Conservation (phyloP, 2,329 filamentous ascomycete genomes). For the Chalaropsis ovoidea region DNA sequence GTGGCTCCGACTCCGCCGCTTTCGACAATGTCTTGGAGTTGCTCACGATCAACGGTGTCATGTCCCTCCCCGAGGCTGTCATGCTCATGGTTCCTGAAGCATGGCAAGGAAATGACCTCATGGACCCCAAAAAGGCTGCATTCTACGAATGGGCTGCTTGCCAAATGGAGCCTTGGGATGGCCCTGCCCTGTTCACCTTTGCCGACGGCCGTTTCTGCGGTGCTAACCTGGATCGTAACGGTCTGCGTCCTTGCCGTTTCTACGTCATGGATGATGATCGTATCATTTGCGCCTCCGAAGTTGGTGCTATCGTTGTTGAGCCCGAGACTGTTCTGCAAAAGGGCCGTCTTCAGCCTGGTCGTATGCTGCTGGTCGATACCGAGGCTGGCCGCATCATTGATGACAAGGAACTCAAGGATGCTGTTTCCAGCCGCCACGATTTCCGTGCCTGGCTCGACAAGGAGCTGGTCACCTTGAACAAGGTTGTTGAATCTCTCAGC, state of each 20-base stretch:
- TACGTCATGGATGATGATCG: constrained; percentile 95
- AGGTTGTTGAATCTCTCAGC: constrained; percentile 55
- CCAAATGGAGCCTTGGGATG: constrained; percentile 99
- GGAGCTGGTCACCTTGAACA: constrained; percentile 71
- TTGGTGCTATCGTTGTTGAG: constrained; percentile 84
- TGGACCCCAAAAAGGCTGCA: constrained; percentile 90
- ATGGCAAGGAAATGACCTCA: constrained; percentile 85
- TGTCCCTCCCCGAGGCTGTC: constrained; percentile 88
- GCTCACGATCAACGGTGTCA: constrained; percentile 86
- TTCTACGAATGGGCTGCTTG: constrained; percentile 99
- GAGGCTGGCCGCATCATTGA: constrained; percentile 84
- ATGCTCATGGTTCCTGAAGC: constrained; percentile 99
- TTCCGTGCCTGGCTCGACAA: constrained; percentile 83
- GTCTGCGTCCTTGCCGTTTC: constrained; percentile 88
- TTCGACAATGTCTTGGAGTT: constrained; percentile 96
- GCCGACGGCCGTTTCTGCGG: constrained; percentile 93
- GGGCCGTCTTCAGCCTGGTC: constrained; percentile 83
- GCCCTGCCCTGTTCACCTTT: constrained; percentile 92
- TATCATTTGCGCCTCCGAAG: constrained; percentile 94
- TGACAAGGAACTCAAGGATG: constrained; percentile 80
- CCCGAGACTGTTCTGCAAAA: constrained; percentile 86
- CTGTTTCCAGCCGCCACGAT: constrained; percentile 75
- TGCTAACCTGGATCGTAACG: constrained; percentile 92
- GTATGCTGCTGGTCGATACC: constrained; percentile 93
- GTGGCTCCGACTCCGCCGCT: constrained; percentile 89